These are phyloP conservation scores for Glonium stellatum DNA, from an alignment of 495 filamentous ascomycete species.

Conservation along the genomic window DNA sequence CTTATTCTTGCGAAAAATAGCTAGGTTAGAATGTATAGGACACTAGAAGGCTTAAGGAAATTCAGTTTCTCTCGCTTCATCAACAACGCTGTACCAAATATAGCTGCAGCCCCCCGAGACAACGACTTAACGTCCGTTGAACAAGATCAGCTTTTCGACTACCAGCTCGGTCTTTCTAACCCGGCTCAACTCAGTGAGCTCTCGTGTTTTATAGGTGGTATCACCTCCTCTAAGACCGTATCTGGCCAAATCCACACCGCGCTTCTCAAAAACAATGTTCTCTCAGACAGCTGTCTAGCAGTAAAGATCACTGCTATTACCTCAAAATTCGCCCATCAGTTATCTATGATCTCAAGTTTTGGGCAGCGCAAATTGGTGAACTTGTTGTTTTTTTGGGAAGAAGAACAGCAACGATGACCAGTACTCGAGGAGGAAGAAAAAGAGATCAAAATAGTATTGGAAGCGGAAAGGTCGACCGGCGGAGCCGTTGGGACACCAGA, in stretches of 20 bases:
- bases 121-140: constrained; percentile 23
- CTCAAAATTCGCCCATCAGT: constrained; percentile 27
- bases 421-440: constrained; percentile 32
- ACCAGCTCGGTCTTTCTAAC: constrained; percentile 24
- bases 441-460: constrained; percentile 4
- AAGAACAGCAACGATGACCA: constrained; percentile 31
- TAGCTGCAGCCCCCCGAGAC: constrained; percentile 6
- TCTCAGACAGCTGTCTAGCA: constrained; percentile 10
- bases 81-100: constrained; percentile 17
- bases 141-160: constrained; percentile 27
- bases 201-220: constrained; percentile 24
- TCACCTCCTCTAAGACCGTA: constrained; percentile 14
- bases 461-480: constrained; percentile 1
- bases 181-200: constrained; percentile 25
- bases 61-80: constrained; percentile 20
- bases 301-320: constrained; percentile 27
- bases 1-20: too few species aligned
- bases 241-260: constrained; percentile 24
- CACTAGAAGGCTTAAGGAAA: background rate
- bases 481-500: constrained; percentile 3
- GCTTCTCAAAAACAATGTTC: constrained; percentile 25
- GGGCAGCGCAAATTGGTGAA: constrained; percentile 32
- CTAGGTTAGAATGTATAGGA: constrained; percentile 6
- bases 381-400: constrained; percentile 37
- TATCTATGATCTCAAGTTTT: constrained; percentile 25